These are phyloP conservation scores for Leishmania guyanensis DNA, from an alignment of 208 protist species.

Conservation along the genomic window DNA sequence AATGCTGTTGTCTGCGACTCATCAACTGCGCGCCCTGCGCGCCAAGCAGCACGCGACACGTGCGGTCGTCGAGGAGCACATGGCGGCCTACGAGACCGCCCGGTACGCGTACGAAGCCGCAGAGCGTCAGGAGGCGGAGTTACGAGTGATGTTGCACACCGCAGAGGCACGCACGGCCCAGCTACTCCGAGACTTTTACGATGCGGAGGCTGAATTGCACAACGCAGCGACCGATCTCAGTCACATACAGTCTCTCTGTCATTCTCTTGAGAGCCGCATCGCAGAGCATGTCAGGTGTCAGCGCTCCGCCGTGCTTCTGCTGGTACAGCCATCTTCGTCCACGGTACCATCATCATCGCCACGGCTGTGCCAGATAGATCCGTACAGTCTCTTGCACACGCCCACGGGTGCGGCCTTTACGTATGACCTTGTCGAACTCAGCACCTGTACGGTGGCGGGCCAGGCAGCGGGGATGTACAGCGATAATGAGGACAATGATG, in stretches of 20 bases:
- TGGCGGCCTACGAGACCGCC: slow-evolving; percentile 13
- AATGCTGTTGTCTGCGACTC: slow-evolving; percentile 36
- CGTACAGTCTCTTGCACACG: slow-evolving; percentile 24
- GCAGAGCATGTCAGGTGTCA: slow-evolving; percentile 23
- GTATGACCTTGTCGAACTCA: slow-evolving; percentile 20
- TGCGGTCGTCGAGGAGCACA: slow-evolving; percentile 10
- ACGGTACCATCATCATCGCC: background rate
- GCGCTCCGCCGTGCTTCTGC: slow-evolving; percentile 17
- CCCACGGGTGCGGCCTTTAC: slow-evolving; percentile 13
- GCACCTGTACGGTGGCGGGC: background rate
- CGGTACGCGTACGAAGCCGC: slow-evolving; percentile 13
- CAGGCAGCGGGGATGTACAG: background rate
- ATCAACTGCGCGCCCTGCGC: slow-evolving; percentile 37
- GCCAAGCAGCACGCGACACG: slow-evolving; percentile 25
- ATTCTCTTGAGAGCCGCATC: slow-evolving; percentile 22
- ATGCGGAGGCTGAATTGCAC: slow-evolving; percentile 12
- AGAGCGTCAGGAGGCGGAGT: slow-evolving; percentile 34
- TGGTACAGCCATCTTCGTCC: background rate
- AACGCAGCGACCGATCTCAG: slow-evolving; percentile 16
- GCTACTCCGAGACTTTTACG: background rate
- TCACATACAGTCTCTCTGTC: slow-evolving; percentile 13
- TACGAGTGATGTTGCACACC: slow-evolving; percentile 32
- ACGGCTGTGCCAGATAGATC: slow-evolving; percentile 18
- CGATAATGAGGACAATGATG: background rate
- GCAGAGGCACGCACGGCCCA: slow-evolving; percentile 16